Base-by-base conservation (phyloP, 2,329 filamentous ascomycete species). In the Diplodia corticola region DNA sequence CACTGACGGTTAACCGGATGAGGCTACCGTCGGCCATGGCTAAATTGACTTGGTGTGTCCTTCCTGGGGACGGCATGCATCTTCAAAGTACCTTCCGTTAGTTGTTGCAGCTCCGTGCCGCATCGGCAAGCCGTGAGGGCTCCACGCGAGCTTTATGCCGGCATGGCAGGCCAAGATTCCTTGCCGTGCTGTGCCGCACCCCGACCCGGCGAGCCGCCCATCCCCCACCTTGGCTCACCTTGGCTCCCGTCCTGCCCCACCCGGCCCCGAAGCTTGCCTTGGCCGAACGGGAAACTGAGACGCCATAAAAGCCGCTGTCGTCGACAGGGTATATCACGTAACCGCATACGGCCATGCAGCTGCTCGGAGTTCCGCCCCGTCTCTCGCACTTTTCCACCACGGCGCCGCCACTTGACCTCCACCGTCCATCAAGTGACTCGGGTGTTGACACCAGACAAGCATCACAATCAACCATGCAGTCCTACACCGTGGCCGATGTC, bases 401-500 rank as follows among this genome's bases (percentile, higher is more conserved):
- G n/a, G n/a, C n/a, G n/a, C n/a, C 4, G 37, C 37, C n/a, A 44
- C 37, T 7, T n/a, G 10, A 44, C 40, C 17, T 44, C 40, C 17
- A 13, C 26, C 13, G 49, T 9, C 15, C 51, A 13, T 13, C 17
- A 12, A 53, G 49, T 17, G 50, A 12, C 10, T 20, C 10, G 15
- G 5, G 22, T 46, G 10, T n/a, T 17, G 3, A 22, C 15, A 33
- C 12, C 13, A 10, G 5, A 12, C 13, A 24, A 44, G 5, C n/a
- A 10, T 7, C n/a, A 20, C 4, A 5, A 24, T 15, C 17, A 22
- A 20, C 15, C 37, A 59, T 60, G 57, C n/a, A 20, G n/a, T 5
- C 13, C 5, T 33, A 63, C 20, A 51, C 60, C 1, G 60, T 63
- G 2, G 60, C 60, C 9, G 60, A 63, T 22, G n/a, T 63, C 46